Evolutionary conservation across 1,139 yeast genomes (phyloP), one percentile per base, ranked within the genome.

Genomic region (Saccharomyces hybrid): DNA sequence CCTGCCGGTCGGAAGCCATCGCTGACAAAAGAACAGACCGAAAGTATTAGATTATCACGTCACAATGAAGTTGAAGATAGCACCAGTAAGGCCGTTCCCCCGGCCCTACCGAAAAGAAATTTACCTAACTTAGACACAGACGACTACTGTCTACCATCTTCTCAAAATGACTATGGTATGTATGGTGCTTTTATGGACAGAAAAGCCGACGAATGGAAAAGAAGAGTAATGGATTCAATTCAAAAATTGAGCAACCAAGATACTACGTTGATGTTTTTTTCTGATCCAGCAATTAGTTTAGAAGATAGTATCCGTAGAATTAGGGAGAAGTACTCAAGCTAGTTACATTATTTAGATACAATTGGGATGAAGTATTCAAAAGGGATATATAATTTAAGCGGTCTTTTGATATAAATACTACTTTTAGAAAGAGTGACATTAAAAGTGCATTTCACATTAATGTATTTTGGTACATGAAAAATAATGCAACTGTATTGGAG

Each of bases 201-300:
- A 53, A 73, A 70, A 48, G 70, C 73, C 9, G 79, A 76, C 28
- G 60, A 63, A 28, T 78, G 82, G 82, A 72, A 71, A 52, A 59
- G 61, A 46, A 70, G 82, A 41, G 70, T 77, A 4, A 59, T 59
- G 8, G 62, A 63, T 2, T 77, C 78, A 3, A 64, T 69, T 3
- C 50, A 53, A 16, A 61, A 61, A 48, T 52, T 69, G 46, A 60
- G 57, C 14, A 60, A 56, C 9, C 56, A 60, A 13, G 59, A 60
- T 5, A 59, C 31, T 31, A 50, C 27, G 5, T 49, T 70, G 6
- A 60, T 63, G 61, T 69, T 70, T 49, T 70, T 69, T 50, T 58
- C 57, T 38, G 68, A 67, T 32, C 69, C 71, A 4, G 57, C 59
- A 31, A 48, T 56, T 9, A 59, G 66, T 3, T 47, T 66, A 16